These are phyloP conservation scores for Cyclotella distinguenda DNA, from an alignment of 108 stramenopile genomes.

Conservation along the genomic window DNA sequence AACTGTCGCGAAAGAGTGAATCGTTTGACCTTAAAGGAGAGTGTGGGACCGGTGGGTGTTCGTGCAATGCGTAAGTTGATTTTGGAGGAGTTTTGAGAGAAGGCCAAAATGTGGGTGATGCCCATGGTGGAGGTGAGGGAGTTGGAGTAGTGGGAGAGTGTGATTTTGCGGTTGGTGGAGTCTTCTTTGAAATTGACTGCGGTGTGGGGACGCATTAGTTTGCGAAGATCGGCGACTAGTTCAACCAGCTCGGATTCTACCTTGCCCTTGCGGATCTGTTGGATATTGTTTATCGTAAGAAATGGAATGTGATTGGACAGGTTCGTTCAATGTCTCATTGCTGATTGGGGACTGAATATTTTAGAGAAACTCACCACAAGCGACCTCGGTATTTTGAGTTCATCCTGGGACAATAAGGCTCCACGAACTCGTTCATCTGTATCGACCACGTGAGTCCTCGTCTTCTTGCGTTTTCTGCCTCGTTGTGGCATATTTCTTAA, in stretches of 20 bases:
- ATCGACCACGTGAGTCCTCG: slow-evolving; percentile 79
- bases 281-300: no score
- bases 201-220: slow-evolving; percentile 96
- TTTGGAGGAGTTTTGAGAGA: slow-evolving; percentile 85
- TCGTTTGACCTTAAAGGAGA: slow-evolving; percentile 89
- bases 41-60: slow-evolving; percentile 92
- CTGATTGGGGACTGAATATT: not conserved
- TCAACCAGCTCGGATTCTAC: slow-evolving; percentile 77
- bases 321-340: not conserved
- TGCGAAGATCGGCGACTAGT: slow-evolving; percentile 87
- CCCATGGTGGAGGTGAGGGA: slow-evolving; percentile 86
- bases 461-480: slow-evolving; percentile 80
- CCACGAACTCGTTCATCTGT: slow-evolving; percentile 48
- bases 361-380: slow-evolving; percentile 45
- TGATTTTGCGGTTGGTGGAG: slow-evolving; percentile 79
- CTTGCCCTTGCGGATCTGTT: slow-evolving; percentile 71
- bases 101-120: slow-evolving; percentile 90
- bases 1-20: slow-evolving; percentile 87
- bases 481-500: slow-evolving; percentile 59
- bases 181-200: slow-evolving; percentile 92
- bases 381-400: slow-evolving; percentile 72
- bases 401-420: slow-evolving; percentile 46
- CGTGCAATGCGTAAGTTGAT: slow-evolving; percentile 86
- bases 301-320: no score
- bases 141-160: slow-evolving; percentile 66